These are phyloP conservation scores for Chloris gayana DNA, from an alignment of 176 grass and related monocot species.

Conservation along the genomic window DNA sequence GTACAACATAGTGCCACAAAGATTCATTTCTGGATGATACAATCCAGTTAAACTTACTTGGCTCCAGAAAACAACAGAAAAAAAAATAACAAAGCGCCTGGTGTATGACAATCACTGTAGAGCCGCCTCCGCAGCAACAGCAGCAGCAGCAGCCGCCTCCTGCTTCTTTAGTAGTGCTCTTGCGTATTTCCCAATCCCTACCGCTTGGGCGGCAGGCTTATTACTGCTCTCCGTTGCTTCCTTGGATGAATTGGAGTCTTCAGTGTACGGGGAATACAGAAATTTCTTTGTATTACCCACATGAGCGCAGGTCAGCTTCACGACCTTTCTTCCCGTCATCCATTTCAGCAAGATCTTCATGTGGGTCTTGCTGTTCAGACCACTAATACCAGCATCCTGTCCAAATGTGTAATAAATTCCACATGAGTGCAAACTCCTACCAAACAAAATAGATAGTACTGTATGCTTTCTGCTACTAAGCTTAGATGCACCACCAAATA, in stretches of 20 bases:
- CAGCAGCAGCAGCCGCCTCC: neutral
- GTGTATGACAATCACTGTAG: neutral
- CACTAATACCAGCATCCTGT: constrained; percentile 61
- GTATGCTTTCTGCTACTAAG: neutral
- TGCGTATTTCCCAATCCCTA: constrained; percentile 8
- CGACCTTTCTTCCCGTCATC: constrained; percentile 64
- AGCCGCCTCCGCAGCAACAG: neutral
- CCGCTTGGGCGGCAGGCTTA: neutral
- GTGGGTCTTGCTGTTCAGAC: constrained; percentile 82
- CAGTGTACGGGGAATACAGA: constrained; percentile 46
- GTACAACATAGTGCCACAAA: constrained; percentile 3
- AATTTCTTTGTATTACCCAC: constrained; percentile 63
- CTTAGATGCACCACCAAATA: neutral
- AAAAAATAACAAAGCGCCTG: neutral
- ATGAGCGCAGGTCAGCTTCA: constrained; percentile 55
- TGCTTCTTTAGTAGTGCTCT: constrained; percentile 30
- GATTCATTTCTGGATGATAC: neutral
- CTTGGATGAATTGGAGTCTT: neutral
- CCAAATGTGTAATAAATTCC: neutral
- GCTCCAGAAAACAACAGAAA: neutral
- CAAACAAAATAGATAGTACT: neutral
- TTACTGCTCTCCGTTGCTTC: neutral
- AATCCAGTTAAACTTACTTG: neutral
- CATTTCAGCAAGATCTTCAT: constrained; percentile 90
- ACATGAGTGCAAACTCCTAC: neutral